Evolutionary conservation across 108 stramenopile genomes (phyloP).

Genomic region (Cyclotella choctawhatcheeana): DNA sequence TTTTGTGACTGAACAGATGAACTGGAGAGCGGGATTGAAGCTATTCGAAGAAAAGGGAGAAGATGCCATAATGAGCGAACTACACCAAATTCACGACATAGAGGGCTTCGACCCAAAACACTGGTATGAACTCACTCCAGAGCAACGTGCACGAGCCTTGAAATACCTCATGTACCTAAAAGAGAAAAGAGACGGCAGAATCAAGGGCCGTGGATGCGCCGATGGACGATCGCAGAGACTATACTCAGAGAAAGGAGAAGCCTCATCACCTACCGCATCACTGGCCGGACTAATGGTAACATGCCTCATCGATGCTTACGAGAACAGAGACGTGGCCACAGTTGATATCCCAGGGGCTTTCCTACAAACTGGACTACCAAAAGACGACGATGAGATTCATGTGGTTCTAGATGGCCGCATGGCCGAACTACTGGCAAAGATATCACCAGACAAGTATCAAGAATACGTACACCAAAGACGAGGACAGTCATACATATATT

Average conservation of each 20-base stretch:
- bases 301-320: not conserved
- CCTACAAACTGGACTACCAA: not conserved
- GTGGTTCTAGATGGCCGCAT: not conserved
- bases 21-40: slow-evolving; percentile 27
- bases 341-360: slow-evolving; percentile 12
- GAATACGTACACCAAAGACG: not conserved
- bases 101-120: slow-evolving; percentile 2
- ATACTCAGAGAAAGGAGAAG: not conserved
- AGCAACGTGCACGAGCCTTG: not conserved
- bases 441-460: not conserved
- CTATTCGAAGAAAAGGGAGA: slow-evolving; percentile 35
- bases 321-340: not conserved
- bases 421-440: not conserved
- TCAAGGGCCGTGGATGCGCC: slow-evolving; percentile 1
- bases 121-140: not conserved
- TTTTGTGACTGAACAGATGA: not conserved
- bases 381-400: not conserved
- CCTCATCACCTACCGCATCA: not conserved
- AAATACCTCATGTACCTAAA: not conserved
- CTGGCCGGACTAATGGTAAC: not conserved
- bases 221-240: not conserved
- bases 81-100: slow-evolving; percentile 50
- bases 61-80: slow-evolving; percentile 40
- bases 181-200: not conserved
- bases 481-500: slow-evolving; percentile 42